A percentile compares a stretch with the other conserved stretches of the same genome.
phyloP scores from a whole-genome alignment of 345 rosid genomes.

The Melaleuca alternifolia region DNA sequence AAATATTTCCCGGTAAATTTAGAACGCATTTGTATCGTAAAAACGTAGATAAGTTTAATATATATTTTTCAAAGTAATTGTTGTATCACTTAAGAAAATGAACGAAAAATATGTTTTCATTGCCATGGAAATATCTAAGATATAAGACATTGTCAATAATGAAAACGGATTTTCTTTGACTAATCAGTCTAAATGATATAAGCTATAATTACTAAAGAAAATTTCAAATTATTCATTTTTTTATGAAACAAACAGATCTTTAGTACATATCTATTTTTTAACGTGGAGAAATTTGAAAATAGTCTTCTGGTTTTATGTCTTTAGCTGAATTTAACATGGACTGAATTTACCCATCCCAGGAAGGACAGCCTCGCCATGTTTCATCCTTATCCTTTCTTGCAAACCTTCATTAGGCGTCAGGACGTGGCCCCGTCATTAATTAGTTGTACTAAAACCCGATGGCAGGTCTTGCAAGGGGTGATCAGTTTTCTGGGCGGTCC shows the following conservation, averaged over 20 bases:
- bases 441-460: no score
- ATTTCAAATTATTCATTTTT: background rate
- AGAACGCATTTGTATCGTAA: background rate
- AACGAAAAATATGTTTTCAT: background rate
- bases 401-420: no score
- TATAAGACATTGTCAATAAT: background rate
- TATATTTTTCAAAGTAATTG: background rate
- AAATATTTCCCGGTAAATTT: background rate
- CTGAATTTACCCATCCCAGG: no score
- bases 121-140: background rate
- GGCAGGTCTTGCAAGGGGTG: no score
- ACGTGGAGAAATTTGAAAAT: no score
- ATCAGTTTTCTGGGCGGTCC: no score
- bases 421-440: no score
- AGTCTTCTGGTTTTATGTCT: no score
- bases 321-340: no score
- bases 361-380: no score
- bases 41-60: accelerated
- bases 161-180: background rate
- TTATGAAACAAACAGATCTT: background rate
- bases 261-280: background rate
- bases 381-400: no score
- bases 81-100: background rate
- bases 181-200: background rate
- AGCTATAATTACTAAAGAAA: no score